Evolutionary conservation across 257 asterid species (phyloP).

Genomic region (Salvia rosmarinus): DNA sequence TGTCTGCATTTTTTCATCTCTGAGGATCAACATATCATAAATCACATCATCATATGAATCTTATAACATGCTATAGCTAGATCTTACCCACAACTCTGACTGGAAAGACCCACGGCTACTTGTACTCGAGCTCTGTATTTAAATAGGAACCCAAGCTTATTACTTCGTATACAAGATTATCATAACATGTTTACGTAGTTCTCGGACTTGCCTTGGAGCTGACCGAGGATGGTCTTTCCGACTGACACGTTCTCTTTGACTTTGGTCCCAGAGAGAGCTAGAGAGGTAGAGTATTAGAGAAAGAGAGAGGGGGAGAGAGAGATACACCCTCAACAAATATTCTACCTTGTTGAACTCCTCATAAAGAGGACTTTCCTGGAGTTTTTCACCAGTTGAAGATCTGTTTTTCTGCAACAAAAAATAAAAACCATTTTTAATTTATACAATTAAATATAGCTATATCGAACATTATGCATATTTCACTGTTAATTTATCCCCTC

Average conservation of each 20-base stretch:
- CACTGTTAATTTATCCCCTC: too few species aligned
- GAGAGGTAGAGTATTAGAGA: slow-evolving; percentile 8
- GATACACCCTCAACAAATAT: not conserved
- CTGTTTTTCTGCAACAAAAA: slow-evolving; percentile 48
- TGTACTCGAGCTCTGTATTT: slow-evolving; percentile 52
- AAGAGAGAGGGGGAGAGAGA: slow-evolving; percentile 6
- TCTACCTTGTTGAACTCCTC: slow-evolving; percentile 66
- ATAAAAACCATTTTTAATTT: slow-evolving; percentile 12
- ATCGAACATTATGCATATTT: not conserved
- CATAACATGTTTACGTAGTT: not conserved
- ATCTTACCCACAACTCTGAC: slow-evolving; percentile 58
- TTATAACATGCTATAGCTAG: not conserved
- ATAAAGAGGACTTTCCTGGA: slow-evolving; percentile 46
- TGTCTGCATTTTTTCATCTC: slow-evolving; percentile 44
- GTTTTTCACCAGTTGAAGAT: slow-evolving; percentile 36
- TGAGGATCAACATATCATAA: slow-evolving; percentile 4
- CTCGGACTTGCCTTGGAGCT: slow-evolving; percentile 50
- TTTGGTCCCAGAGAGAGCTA: slow-evolving; percentile 73
- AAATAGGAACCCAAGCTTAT: slow-evolving; percentile 1
- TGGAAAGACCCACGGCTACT: slow-evolving; percentile 49
- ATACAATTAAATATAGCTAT: not conserved
- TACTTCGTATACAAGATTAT: not conserved
- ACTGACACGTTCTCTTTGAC: slow-evolving; percentile 37
- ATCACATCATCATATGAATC: slow-evolving; percentile 6
- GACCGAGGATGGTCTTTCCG: slow-evolving; percentile 34